These are phyloP conservation scores for Globisporangium okanoganense DNA, from an alignment of 352 stramenopile species.

Conservation along the genomic window DNA sequence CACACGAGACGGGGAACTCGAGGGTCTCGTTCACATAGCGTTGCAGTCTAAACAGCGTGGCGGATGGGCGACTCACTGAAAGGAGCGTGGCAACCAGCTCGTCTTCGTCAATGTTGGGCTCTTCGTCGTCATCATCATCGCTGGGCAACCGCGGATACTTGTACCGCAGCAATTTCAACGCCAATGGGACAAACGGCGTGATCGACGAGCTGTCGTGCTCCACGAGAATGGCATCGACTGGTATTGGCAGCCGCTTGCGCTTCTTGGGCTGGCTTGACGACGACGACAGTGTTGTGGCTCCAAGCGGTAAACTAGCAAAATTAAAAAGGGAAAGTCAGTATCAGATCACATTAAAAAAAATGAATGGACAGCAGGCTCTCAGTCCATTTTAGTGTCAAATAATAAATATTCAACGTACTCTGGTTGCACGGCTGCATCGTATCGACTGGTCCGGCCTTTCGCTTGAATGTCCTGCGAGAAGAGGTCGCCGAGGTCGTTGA, in stretches of 20 bases:
- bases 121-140: not conserved
- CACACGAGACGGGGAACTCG: constrained; percentile 30
- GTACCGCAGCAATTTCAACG: constrained; percentile 41
- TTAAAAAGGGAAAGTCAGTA: not conserved
- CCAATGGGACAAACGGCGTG: constrained; percentile 33
- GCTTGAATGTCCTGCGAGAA: constrained; percentile 51
- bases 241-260: constrained; percentile 38
- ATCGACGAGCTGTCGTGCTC: constrained; percentile 50
- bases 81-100: constrained; percentile 29
- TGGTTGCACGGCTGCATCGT: constrained; percentile 43
- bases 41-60: constrained; percentile 59
- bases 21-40: constrained; percentile 50
- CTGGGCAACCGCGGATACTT: constrained; percentile 46
- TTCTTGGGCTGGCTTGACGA: constrained; percentile 15
- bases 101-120: constrained; percentile 28
- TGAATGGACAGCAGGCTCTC: not conserved
- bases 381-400: not conserved
- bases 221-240: constrained; percentile 49
- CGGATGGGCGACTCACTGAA: constrained; percentile 39
- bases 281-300: constrained; percentile 31
- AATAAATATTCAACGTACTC: constrained; percentile 38
- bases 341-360: not conserved
- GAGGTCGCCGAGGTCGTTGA: constrained; percentile 66
- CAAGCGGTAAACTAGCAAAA: constrained; percentile 43
- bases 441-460: constrained; percentile 25